These are phyloP conservation scores for Trametes sp. DNA, from an alignment of 1,284 basidiomycete genomes.

Conservation along the genomic window DNA sequence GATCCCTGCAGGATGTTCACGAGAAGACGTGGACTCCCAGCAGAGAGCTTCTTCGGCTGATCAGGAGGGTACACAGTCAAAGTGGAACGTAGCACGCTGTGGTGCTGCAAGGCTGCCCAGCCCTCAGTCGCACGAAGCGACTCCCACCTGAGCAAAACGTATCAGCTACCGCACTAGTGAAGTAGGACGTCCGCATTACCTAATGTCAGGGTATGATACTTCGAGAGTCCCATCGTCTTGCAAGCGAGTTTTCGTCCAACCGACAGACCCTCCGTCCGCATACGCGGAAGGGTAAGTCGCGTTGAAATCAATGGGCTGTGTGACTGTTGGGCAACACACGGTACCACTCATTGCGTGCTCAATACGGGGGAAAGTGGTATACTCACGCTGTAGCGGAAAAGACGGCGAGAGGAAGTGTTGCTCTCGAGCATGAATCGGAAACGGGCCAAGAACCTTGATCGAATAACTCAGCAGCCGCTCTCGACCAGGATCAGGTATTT, in stretches of 20 bases:
- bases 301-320: slow-evolving; percentile 52
- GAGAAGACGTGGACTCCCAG: slow-evolving; percentile 48
- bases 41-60: not conserved
- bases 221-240: slow-evolving; percentile 54
- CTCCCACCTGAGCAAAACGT: slow-evolving; percentile 58
- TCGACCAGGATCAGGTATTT: not conserved
- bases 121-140: slow-evolving; percentile 74
- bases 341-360: not conserved
- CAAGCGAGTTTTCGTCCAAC: slow-evolving; percentile 57
- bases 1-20: slow-evolving; percentile 64
- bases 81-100: slow-evolving; percentile 68
- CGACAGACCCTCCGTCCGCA: slow-evolving; percentile 64
- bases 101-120: slow-evolving; percentile 84
- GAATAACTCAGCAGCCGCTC: not conserved
- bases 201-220: slow-evolving; percentile 67
- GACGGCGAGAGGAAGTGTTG: slow-evolving; percentile 80
- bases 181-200: slow-evolving; percentile 43
- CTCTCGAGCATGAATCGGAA: slow-evolving; percentile 82
- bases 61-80: slow-evolving; percentile 62
- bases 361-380: no score
- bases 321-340: slow-evolving; percentile 43
- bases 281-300: slow-evolving; percentile 69
- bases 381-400: slow-evolving; percentile 70
- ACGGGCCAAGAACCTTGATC: slow-evolving; percentile 74
- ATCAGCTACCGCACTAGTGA: not conserved